These are phyloP conservation scores for Garcia nutans DNA, from an alignment of 345 rosid species.

Conservation along the genomic window DNA sequence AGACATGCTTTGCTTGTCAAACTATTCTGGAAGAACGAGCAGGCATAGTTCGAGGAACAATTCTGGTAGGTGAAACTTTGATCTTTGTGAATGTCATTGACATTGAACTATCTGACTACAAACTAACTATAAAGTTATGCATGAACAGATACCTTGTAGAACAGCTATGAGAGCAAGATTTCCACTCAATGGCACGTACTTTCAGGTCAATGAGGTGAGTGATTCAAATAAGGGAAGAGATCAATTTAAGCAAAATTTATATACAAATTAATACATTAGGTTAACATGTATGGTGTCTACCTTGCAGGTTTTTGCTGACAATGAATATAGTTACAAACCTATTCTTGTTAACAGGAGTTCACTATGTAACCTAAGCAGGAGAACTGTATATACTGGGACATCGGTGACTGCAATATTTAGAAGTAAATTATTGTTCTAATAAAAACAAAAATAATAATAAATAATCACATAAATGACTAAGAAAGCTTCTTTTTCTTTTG, in stretches of 20 bases:
- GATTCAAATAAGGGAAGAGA: not conserved
- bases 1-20: conserved; percentile 43
- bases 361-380: conserved; percentile 36
- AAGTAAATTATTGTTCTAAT: conserved; percentile 24
- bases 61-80: conserved; percentile 46
- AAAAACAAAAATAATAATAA: too few species aligned
- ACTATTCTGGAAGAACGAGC: conserved; percentile 22
- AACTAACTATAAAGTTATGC: not conserved
- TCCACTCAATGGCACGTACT: conserved; percentile 80
- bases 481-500: not conserved
- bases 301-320: conserved; percentile 69
- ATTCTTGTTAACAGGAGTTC: conserved; percentile 33
- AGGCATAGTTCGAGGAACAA: conserved; percentile 47
- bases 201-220: conserved; percentile 70
- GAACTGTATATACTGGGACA: conserved; percentile 49
- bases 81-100: not conserved
- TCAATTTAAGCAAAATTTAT: not conserved
- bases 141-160: conserved; percentile 60
- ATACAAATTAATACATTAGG: not conserved
- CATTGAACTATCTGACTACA: not conserved
- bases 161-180: conserved; percentile 53
- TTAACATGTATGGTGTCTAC: not conserved
- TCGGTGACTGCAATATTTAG: conserved; percentile 38
- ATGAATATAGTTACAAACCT: conserved; percentile 47
- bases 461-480: not conserved